These are phyloP conservation scores for Metschnikowia sp. DNA, from an alignment of 805 yeast genomes.

Conservation along the genomic window DNA sequence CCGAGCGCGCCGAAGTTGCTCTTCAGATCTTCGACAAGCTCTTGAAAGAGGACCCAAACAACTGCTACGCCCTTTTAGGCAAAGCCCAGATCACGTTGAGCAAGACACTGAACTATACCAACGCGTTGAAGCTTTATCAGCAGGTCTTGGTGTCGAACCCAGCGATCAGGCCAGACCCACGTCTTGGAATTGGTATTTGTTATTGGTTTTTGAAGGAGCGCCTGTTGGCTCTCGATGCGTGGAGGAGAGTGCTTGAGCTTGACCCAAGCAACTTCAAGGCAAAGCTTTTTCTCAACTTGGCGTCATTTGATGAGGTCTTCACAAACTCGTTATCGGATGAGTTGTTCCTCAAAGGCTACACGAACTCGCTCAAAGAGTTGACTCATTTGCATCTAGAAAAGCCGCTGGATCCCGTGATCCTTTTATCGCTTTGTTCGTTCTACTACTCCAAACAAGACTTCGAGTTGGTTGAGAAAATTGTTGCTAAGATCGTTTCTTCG, in stretches of 20 bases:
- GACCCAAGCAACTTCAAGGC: constrained; percentile 61
- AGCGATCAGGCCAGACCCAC: constrained; percentile 78
- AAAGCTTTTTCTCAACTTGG: constrained; percentile 60
- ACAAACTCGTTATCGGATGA: constrained; percentile 53
- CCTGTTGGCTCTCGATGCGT: constrained; percentile 71
- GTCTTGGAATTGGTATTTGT: constrained; percentile 93
- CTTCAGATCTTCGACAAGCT: constrained; percentile 64
- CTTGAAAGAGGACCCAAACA: constrained; percentile 51
- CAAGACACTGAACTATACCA: constrained; percentile 62
- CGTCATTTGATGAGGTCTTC: constrained; percentile 63
- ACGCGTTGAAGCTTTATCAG: constrained; percentile 80
- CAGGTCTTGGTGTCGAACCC: constrained; percentile 76
- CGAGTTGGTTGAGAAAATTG: constrained; percentile 53
- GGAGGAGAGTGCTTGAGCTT: constrained; percentile 75
- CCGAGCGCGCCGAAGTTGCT: constrained; percentile 68
- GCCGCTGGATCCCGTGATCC: constrained; percentile 56
- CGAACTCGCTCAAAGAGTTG: constrained; percentile 52
- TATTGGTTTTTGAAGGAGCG: constrained; percentile 85
- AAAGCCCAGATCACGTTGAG: constrained; percentile 78
- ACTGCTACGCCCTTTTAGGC: constrained; percentile 74
- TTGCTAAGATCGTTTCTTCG: constrained; percentile 43
- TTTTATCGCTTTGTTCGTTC: constrained; percentile 65
- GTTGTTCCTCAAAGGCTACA: constrained; percentile 59
- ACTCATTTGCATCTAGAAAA: constrained; percentile 35
- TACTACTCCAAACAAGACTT: constrained; percentile 66